Conservation (phyloP, 1,284 basidiomycete species). For the Marasmius tenuissimus region DNA sequence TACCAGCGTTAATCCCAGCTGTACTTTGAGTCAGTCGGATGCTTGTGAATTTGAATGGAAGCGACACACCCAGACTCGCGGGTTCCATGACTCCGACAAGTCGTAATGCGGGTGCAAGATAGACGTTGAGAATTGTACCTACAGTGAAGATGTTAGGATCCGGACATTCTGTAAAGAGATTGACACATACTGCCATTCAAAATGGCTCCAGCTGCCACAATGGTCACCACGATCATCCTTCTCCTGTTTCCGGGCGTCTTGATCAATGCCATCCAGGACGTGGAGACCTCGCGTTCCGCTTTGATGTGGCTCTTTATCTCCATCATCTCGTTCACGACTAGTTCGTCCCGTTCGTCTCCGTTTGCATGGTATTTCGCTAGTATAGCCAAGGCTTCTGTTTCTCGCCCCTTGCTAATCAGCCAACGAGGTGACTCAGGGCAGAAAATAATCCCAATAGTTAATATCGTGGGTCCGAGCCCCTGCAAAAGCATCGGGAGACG, state of each 20-base stretch:
- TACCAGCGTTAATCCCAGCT: constrained; percentile 10
- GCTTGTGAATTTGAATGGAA: background rate
- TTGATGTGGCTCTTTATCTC: constrained; percentile 8
- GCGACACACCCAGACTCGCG: background rate
- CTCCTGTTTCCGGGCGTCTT: constrained; percentile 7
- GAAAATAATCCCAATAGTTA: background rate
- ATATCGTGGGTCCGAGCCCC: constrained; percentile 6
- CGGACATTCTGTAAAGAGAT: background rate
- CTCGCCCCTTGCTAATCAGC: constrained; percentile 64
- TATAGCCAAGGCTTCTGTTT: constrained; percentile 55
- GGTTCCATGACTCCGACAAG: constrained; percentile 12
- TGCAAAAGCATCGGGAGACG: constrained; percentile 10
- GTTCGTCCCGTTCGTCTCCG: constrained; percentile 8
- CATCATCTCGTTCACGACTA: constrained; percentile 8
- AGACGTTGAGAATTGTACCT: constrained; percentile 8
- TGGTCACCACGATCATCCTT: constrained; percentile 10
- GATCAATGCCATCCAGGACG: constrained; percentile 6
- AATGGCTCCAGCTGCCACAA: constrained; percentile 11
- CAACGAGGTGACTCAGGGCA: constrained; percentile 41
- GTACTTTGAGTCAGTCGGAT: background rate
- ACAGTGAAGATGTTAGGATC: background rate
- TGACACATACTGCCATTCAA: constrained; percentile 10
- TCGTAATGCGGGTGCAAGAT: constrained; percentile 7
- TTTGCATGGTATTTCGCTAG: constrained; percentile 11
- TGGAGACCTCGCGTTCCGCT: constrained; percentile 6